Conservation (phyloP, 2,329 filamentous ascomycete species). For the Monilinia laxa region DNA sequence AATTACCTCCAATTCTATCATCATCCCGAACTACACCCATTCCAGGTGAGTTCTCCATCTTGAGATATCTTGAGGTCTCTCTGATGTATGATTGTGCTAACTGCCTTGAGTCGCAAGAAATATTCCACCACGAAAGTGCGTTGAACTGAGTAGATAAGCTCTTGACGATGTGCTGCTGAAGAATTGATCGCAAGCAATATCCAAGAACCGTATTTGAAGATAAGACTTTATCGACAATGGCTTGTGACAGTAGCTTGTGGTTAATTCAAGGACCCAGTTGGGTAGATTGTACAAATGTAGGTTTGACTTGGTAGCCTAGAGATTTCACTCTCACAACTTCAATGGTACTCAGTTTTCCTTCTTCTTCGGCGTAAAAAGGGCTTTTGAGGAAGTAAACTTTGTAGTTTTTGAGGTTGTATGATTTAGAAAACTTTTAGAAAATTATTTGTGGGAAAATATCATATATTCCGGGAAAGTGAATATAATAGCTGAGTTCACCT, state of each 20-base stretch:
- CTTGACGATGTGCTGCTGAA: neutral
- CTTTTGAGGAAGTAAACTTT: neutral
- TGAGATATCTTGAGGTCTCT: conserved; percentile 23
- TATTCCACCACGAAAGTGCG: neutral
- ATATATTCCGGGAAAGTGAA: conserved; percentile 2
- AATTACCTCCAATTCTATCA: conserved; percentile 23
- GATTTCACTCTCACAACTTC: conserved; percentile 15
- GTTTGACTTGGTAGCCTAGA: conserved; percentile 19
- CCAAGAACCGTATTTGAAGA: neutral
- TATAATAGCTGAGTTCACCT: neutral
- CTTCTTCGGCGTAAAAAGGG: conserved; percentile 2
- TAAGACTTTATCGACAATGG: conserved; percentile 1
- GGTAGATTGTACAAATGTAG: conserved; percentile 12
- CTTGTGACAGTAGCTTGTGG: conserved; percentile 1
- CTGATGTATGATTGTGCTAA: neutral
- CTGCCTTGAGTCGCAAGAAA: conserved; percentile 13
- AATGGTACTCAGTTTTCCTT: conserved; percentile 2
- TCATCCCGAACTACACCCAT: neutral
- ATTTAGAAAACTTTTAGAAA: neutral
- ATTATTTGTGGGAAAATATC: neutral
- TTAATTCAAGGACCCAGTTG: conserved; percentile 1
- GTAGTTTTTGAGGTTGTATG: neutral
- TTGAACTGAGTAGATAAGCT: neutral
- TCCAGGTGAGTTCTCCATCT: conserved; percentile 15
- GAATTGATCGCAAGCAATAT: conserved; percentile 6